Evolutionary conservation across 108 stramenopile species (phyloP).

Genomic region (Ochromonas danica): DNA sequence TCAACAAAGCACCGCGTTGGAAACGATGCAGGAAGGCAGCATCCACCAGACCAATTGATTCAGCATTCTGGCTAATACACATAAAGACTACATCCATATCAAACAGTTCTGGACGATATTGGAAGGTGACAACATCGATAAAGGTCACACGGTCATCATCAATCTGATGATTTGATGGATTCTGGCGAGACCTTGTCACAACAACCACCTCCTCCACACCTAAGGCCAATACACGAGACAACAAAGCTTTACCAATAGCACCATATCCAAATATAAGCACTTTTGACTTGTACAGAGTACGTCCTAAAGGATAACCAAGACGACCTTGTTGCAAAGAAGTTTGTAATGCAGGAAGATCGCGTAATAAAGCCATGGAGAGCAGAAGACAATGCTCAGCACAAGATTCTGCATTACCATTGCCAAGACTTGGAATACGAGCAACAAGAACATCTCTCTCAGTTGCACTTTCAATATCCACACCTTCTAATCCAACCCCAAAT

Average conservation of each 20-base stretch:
- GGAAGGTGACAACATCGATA: background rate
- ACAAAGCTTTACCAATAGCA: background rate
- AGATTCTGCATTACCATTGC: constrained; percentile 4
- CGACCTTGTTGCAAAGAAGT: background rate
- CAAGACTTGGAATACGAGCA: background rate
- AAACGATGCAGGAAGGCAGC: background rate
- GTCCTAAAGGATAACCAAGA: background rate
- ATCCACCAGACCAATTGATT: background rate
- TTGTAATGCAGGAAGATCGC: background rate
- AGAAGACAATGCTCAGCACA: constrained; percentile 4
- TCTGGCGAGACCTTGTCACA: background rate
- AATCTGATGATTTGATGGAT: background rate
- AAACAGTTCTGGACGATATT: background rate
- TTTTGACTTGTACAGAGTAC: background rate
- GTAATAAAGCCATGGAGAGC: background rate
- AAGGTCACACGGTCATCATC: background rate
- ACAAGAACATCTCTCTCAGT: background rate
- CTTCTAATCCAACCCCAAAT: constrained; percentile 29
- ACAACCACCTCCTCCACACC: background rate
- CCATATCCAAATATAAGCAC: background rate
- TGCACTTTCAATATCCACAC: constrained; percentile 5
- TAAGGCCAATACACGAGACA: background rate
- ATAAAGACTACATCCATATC: background rate
- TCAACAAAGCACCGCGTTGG: background rate
- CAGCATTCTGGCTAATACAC: background rate